Conservation (phyloP, 306 rosid species). For the Urtica urens region DNA sequence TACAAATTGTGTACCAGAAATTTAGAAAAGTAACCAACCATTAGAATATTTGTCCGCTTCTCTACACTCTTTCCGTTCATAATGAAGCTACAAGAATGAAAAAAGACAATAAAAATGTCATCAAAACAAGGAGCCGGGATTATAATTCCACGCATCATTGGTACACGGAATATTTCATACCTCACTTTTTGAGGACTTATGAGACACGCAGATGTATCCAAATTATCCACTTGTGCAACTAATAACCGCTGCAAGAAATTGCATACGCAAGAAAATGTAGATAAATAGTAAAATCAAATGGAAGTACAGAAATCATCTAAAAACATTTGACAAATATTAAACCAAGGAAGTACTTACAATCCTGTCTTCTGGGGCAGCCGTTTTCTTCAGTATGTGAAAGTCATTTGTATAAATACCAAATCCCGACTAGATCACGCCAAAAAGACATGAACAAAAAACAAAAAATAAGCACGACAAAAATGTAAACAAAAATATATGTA, state of each 20-base stretch:
- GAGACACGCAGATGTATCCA: slow-evolving; percentile 72
- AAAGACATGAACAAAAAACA: slow-evolving; percentile 3
- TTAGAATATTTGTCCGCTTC: slow-evolving; percentile 33
- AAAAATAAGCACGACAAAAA: slow-evolving; percentile 1
- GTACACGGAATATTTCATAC: slow-evolving; percentile 31
- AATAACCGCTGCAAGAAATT: slow-evolving; percentile 45
- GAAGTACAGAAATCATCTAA: neutral
- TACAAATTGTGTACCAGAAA: slow-evolving; percentile 4
- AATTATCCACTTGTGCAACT: slow-evolving; percentile 67
- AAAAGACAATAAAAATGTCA: slow-evolving; percentile 16
- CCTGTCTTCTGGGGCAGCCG: slow-evolving; percentile 29
- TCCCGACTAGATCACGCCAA: slow-evolving; percentile 53
- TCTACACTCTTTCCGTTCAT: slow-evolving; percentile 73
- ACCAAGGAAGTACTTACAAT: slow-evolving; percentile 53
- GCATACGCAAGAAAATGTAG: neutral
- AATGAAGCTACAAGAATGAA: slow-evolving; percentile 54
- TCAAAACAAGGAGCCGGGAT: slow-evolving; percentile 18
- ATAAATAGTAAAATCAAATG: neutral
- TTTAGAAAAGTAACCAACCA: slow-evolving; percentile 44
- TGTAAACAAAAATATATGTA: neutral
- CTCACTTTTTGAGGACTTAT: slow-evolving; percentile 80
- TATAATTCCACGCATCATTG: neutral
- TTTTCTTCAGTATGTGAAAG: slow-evolving; percentile 50
- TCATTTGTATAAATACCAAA: slow-evolving; percentile 53
- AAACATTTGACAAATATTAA: slow-evolving; percentile 1